These are phyloP conservation scores for Lasiosphaeria miniovina DNA, from an alignment of 495 filamentous ascomycete species.

Conservation along the genomic window DNA sequence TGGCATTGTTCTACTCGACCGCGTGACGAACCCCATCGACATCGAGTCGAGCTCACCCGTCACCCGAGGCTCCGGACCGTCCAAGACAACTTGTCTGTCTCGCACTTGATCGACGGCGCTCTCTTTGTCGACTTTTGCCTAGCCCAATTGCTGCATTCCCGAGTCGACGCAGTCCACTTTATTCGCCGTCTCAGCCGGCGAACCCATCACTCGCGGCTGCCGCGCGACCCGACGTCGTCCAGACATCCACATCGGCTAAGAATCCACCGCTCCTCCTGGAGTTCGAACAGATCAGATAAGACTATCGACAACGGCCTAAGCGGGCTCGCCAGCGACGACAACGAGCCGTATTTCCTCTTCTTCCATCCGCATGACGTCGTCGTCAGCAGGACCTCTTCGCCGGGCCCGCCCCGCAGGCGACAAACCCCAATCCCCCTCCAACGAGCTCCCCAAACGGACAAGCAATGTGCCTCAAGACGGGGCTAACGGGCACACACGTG, in stretches of 20 bases:
- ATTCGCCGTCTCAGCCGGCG: no score
- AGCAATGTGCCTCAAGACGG: slow-evolving; percentile 8
- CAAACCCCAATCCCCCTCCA: slow-evolving; percentile 16
- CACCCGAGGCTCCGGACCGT: neutral
- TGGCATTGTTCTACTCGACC: slow-evolving; percentile 31
- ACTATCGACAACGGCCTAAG: neutral
- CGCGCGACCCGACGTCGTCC: no score
- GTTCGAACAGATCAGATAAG: neutral
- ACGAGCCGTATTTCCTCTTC: slow-evolving; percentile 5
- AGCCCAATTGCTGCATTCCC: no score
- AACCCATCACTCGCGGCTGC: no score
- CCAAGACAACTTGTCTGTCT: neutral
- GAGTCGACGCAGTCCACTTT: no score
- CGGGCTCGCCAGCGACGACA: slow-evolving; percentile 13
- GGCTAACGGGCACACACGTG: slow-evolving; percentile 14
- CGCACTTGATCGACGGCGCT: neutral
- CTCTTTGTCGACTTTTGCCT: neutral
- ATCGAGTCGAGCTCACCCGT: neutral
- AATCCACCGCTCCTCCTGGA: no score
- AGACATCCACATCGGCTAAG: no score
- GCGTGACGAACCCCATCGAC: slow-evolving; percentile 16
- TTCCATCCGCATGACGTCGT: slow-evolving; percentile 36
- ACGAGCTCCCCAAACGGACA: slow-evolving; percentile 12
- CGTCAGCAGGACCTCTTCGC: slow-evolving; percentile 28
- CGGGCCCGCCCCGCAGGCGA: slow-evolving; percentile 29